Percentiles rank a stretch among this genome's conserved stretches.
Conservation (phyloP, 352 stramenopile genomes). For the Globisporangium recalcitrans region DNA sequence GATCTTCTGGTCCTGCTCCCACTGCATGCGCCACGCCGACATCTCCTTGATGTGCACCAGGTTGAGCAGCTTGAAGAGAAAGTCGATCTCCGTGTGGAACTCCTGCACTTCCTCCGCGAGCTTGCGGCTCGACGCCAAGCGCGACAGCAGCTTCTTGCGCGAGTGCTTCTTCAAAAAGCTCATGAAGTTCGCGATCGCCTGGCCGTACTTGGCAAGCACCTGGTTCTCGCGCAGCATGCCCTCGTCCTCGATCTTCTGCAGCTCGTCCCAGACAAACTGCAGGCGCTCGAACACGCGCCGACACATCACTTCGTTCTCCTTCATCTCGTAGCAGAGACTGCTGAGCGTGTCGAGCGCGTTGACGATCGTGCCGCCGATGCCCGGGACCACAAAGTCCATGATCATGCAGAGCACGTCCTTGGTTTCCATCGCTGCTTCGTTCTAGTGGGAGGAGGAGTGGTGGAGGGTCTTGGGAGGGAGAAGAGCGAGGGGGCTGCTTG, state of each 20-base stretch:
- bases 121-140: conserved; percentile 14
- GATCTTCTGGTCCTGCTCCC: conserved; percentile 15
- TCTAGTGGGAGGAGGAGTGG: too few relatives aligned
- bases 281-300: conserved; percentile 17
- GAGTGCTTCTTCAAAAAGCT: conserved; percentile 21
- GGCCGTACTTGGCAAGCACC: conserved; percentile 31
- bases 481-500: too few relatives aligned
- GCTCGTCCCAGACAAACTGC: conserved; percentile 29
- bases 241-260: conserved; percentile 33
- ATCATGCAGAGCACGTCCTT: conserved; percentile 15
- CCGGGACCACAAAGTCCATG: conserved; percentile 29
- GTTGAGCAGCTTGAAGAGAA: conserved; percentile 20
- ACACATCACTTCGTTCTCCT: conserved; percentile 22
- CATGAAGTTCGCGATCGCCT: conserved; percentile 29
- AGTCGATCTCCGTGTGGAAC: conserved; percentile 22
- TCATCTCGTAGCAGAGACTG: conserved; percentile 23
- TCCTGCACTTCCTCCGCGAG: conserved; percentile 12
- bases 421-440: conserved; percentile 4
- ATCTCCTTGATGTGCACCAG: conserved; percentile 23
- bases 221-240: conserved; percentile 27
- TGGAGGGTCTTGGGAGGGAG: too few relatives aligned
- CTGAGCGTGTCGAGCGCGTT: conserved; percentile 25
- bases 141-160: conserved; percentile 17
- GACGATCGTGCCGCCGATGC: conserved; percentile 27
- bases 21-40: conserved; percentile 13